Evolutionary conservation across 768 basidiomycete species (phyloP).

Genomic region (Hygrocybe punicea): DNA sequence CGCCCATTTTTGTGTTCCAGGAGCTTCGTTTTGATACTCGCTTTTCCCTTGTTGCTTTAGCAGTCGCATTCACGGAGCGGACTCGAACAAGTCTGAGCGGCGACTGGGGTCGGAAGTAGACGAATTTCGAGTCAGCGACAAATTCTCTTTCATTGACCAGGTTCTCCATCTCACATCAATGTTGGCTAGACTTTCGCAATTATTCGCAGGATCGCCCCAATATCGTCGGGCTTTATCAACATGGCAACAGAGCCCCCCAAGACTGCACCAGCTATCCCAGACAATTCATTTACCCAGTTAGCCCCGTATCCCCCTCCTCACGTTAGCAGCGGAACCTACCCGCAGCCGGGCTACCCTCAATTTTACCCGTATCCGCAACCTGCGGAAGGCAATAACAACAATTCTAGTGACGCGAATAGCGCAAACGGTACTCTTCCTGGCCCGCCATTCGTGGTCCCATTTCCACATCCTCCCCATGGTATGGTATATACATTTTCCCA

Average conservation of each 20-base stretch:
- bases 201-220: conserved; percentile 5
- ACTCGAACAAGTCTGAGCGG: conserved; percentile 38
- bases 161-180: no score
- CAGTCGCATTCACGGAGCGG: background rate
- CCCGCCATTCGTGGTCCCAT: conserved; percentile 41
- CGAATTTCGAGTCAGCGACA: conserved; percentile 45
- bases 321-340: conserved; percentile 32
- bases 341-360: conserved; percentile 39
- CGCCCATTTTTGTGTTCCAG: background rate
- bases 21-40: background rate
- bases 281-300: background rate
- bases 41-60: background rate
- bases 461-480: conserved; percentile 38
- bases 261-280: background rate
- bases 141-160: no score
- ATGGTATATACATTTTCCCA: conserved; percentile 46
- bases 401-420: conserved; percentile 30
- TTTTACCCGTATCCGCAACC: conserved; percentile 41
- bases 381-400: conserved; percentile 26
- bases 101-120: conserved; percentile 38
- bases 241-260: conserved; percentile 6
- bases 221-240: background rate
- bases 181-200: background rate
- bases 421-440: conserved; percentile 34
- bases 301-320: conserved; percentile 7